A percentile compares a stretch with the other conserved stretches of the same genome.
Evolutionary conservation across 2,329 filamentous ascomycete genomes (phyloP).

Genomic region (Cercospora sp.): DNA sequence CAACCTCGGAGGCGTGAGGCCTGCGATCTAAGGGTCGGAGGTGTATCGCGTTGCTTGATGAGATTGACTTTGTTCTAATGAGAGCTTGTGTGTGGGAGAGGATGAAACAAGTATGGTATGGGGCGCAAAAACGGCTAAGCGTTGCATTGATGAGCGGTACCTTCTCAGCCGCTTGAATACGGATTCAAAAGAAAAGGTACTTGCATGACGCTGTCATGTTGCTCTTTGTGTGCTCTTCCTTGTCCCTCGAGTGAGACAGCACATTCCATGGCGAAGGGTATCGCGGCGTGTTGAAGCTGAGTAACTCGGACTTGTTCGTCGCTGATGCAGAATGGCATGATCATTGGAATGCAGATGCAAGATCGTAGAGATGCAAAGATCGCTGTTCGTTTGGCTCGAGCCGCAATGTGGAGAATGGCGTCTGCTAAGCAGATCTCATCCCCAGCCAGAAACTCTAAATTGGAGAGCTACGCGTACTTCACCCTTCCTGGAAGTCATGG

Average conservation of each 20-base stretch:
- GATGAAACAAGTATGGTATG: background rate
- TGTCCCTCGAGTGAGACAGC: background rate
- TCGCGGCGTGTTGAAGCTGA: background rate
- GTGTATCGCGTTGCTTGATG: background rate
- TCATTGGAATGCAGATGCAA: background rate
- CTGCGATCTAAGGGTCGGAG: background rate
- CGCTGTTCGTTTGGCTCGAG: background rate
- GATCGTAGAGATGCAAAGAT: background rate
- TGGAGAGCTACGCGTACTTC: background rate
- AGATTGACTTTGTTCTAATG: background rate
- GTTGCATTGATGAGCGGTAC: background rate
- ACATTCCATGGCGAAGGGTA: background rate
- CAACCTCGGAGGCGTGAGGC: background rate
- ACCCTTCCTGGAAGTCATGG: background rate
- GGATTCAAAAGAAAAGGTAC: background rate
- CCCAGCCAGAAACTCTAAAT: background rate
- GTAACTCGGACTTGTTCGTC: background rate
- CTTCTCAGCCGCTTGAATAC: slow-evolving; percentile 1
- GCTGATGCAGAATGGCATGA: background rate
- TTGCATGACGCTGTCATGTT: background rate
- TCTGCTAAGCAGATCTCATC: background rate
- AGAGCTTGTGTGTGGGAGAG: background rate
- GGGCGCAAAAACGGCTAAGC: background rate
- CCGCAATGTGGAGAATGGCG: background rate
- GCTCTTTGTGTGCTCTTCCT: background rate